Evolutionary conservation across 352 stramenopile genomes (phyloP).

Genomic region (Globisporangium canariense): DNA sequence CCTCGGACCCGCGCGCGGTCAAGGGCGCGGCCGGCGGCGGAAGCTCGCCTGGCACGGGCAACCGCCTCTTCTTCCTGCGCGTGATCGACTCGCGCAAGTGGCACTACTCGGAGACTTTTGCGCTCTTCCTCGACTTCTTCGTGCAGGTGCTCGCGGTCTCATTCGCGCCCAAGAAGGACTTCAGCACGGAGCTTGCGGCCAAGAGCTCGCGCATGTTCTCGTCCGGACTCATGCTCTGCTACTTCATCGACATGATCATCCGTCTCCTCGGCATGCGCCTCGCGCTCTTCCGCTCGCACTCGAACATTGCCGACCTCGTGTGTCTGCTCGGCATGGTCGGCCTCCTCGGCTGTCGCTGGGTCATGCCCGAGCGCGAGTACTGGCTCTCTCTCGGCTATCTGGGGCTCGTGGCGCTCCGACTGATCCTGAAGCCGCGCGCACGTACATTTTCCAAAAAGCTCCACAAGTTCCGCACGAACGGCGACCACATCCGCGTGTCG

Average conservation of each 20-base stretch:
- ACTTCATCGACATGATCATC: conserved; percentile 83
- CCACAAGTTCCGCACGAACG: conserved; percentile 84
- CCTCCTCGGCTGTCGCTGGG: conserved; percentile 47
- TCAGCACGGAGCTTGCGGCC: conserved; percentile 59
- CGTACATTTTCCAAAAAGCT: conserved; percentile 86
- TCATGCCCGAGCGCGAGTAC: conserved; percentile 61
- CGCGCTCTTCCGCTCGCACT: conserved; percentile 77
- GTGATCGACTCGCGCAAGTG: conserved; percentile 87
- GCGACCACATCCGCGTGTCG: conserved; percentile 82
- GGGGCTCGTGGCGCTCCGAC: conserved; percentile 54
- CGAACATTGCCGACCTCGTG: conserved; percentile 76
- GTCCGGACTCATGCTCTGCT: conserved; percentile 71
- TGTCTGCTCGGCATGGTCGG: conserved; percentile 67
- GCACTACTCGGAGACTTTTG: conserved; percentile 85
- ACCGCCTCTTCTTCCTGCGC: conserved; percentile 77
- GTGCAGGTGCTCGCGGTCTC: conserved; percentile 79
- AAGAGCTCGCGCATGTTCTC: conserved; percentile 75
- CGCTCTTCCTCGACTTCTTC: conserved; percentile 85
- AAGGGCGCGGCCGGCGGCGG: conserved; percentile 29
- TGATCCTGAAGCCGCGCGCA: conserved; percentile 83
- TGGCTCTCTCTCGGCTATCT: conserved; percentile 71
- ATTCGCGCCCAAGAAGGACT: conserved; percentile 61
- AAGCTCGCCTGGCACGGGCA: conserved; percentile 29
- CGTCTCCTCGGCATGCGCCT: conserved; percentile 67
- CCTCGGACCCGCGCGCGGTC: conserved; percentile 64